Conservation (phyloP, 2,329 filamentous ascomycete species). For the Aspergillus neotritici region DNA sequence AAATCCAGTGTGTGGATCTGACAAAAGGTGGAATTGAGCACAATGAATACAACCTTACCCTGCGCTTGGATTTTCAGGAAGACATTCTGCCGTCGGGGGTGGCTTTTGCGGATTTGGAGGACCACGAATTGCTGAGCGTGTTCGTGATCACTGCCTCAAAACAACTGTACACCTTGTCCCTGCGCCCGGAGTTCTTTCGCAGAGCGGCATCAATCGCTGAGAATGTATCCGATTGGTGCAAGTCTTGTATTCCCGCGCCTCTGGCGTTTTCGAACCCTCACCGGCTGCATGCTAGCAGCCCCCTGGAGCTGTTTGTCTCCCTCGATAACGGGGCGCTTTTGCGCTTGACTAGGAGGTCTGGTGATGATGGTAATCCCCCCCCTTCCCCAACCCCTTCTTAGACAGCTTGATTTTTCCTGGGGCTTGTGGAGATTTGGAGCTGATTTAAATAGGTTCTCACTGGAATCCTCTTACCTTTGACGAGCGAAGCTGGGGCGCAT, state of each 20-base stretch:
- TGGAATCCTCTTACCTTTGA: conserved; percentile 46
- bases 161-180: conserved; percentile 74
- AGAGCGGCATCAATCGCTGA: conserved; percentile 64
- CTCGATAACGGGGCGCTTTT: conserved; percentile 49
- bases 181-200: conserved; percentile 77
- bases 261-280: conserved; percentile 75
- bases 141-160: conserved; percentile 76
- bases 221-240: conserved; percentile 70
- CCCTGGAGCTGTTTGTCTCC: conserved; percentile 70
- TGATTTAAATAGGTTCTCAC: conserved; percentile 29
- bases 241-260: conserved; percentile 65
- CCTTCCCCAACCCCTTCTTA: not conserved
- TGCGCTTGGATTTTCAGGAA: conserved; percentile 71
- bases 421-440: conserved; percentile 7
- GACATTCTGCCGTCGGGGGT: conserved; percentile 72
- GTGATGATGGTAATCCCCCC: conserved; percentile 43
- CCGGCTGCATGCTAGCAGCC: conserved; percentile 67
- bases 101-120: conserved; percentile 71
- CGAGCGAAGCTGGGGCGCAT: conserved; percentile 46
- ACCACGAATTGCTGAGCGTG: conserved; percentile 70
- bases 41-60: conserved; percentile 64
- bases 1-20: conserved; percentile 77
- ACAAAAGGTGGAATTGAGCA: conserved; percentile 59
- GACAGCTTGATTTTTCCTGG: conserved; percentile 5
- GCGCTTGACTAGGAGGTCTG: conserved; percentile 60